Conservation (phyloP, 257 asterid species). For the Vinca minor region DNA sequence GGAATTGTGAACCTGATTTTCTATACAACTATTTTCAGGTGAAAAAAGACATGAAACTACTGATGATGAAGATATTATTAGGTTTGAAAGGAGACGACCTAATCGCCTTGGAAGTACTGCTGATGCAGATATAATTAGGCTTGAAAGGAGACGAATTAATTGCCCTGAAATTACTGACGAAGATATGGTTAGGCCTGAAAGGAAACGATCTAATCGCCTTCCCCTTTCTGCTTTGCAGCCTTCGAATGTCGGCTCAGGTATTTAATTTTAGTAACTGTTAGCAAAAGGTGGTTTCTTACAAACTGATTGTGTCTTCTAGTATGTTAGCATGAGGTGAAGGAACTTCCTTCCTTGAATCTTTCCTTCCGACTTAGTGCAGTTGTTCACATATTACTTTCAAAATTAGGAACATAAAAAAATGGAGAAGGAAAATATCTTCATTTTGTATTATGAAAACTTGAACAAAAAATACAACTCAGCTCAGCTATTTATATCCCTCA, state of each 20-base stretch:
- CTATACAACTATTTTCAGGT: no score
- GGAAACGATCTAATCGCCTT: conserved; percentile 17
- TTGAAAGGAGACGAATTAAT: background rate
- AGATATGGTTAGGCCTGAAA: conserved; percentile 10
- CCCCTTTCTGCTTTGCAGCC: conserved; percentile 11
- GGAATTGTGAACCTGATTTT: no score
- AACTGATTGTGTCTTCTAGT: background rate
- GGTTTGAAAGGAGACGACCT: no score
- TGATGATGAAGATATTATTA: no score
- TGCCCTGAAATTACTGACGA: background rate
- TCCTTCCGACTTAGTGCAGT: background rate
- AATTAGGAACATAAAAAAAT: no score
- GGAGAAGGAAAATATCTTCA: no score
- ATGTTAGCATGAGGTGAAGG: background rate
- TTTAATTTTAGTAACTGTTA: background rate
- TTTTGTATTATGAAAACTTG: no score
- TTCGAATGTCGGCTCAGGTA: conserved; percentile 26
- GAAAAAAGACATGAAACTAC: no score
- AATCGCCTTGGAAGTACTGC: no score
- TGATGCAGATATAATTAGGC: background rate
- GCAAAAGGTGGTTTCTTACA: background rate
- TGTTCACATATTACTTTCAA: background rate
- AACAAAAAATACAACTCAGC: no score
- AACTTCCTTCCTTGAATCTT: background rate
- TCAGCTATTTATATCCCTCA: no score